These are phyloP conservation scores for Vaccinium myrtillus DNA, from an alignment of 148 eudicot genomes.

Conservation along the genomic window DNA sequence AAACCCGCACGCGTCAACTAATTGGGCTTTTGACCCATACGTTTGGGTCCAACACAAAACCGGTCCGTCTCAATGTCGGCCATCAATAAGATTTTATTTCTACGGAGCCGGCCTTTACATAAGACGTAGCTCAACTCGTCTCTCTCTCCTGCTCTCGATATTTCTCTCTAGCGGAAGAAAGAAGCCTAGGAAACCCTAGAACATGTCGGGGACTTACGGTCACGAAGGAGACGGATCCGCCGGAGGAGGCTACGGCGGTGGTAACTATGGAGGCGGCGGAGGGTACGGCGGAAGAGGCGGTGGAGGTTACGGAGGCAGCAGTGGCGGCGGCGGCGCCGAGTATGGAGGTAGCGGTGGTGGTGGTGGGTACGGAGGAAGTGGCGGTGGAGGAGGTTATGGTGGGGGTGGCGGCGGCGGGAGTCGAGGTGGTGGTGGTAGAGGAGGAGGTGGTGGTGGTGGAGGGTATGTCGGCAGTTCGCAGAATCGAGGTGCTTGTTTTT, in stretches of 20 bases:
- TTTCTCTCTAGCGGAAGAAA: background rate
- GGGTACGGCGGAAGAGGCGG: slow-evolving; percentile 21
- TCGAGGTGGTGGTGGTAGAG: slow-evolving; percentile 16
- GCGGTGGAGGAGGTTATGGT: slow-evolving; percentile 25
- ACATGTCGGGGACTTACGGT: slow-evolving; percentile 56
- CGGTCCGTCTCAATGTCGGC: background rate
- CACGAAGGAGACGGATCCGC: slow-evolving; percentile 56
- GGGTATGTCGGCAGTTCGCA: slow-evolving; percentile 46
- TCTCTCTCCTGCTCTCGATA: background rate
- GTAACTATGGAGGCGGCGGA: slow-evolving; percentile 23
- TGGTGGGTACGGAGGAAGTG: slow-evolving; percentile 24
- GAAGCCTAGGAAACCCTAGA: slow-evolving; percentile 38
- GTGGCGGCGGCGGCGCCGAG: background rate
- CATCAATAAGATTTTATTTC: background rate
- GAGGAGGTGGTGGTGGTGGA: slow-evolving; percentile 25
- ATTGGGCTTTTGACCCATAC: background rate
- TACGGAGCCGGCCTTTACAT: background rate
- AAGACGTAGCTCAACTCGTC: background rate
- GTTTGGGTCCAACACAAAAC: background rate
- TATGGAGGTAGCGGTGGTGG: slow-evolving; percentile 10
- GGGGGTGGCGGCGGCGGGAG: slow-evolving; percentile 10
- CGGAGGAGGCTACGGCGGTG: slow-evolving; percentile 35
- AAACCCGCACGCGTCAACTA: background rate
- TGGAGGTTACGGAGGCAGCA: background rate
- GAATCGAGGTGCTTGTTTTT: slow-evolving; percentile 33